Percentiles rank a stretch among this genome's conserved stretches.
phyloP scores from a whole-genome alignment of 768 basidiomycete species.

The Rhizopogon salebrosus region DNA sequence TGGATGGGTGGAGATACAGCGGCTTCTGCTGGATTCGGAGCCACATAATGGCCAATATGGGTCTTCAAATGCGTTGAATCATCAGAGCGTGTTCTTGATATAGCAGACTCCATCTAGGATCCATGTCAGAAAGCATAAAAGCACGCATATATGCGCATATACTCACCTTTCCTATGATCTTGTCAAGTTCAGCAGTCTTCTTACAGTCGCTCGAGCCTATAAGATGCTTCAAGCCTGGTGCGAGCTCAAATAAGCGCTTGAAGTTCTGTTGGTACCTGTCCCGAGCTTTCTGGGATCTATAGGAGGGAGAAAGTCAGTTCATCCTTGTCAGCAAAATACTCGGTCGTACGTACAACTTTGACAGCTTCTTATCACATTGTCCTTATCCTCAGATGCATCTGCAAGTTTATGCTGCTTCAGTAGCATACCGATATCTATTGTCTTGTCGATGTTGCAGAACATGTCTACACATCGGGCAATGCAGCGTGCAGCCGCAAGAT shows the following conservation, averaged over 20 bases:
- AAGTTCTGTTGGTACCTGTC: neutral
- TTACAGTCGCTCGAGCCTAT: too few relatives aligned
- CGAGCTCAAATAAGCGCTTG: neutral
- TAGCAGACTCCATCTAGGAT: constrained; percentile 3
- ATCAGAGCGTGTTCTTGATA: too few relatives aligned
- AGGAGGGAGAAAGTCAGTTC: too few relatives aligned
- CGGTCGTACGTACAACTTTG: neutral
- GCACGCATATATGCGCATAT: too few relatives aligned
- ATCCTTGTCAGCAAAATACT: too few relatives aligned
- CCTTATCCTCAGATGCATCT: neutral
- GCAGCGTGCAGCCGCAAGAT: neutral
- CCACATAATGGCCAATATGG: neutral
- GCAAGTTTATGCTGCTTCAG: neutral
- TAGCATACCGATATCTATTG: neutral
- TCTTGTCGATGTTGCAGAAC: neutral
- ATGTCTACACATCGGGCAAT: neutral
- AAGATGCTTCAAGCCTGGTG: neutral
- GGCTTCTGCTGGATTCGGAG: neutral
- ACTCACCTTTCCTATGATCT: too few relatives aligned
- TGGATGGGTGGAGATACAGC: neutral
- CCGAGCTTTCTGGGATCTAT: neutral
- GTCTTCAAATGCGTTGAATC: neutral
- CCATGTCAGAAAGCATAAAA: too few relatives aligned
- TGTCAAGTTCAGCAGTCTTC: too few relatives aligned
- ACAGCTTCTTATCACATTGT: neutral